Evolutionary conservation across 495 filamentous ascomycete genomes (phyloP).

Genomic region (Pyrenula aspistea): DNA sequence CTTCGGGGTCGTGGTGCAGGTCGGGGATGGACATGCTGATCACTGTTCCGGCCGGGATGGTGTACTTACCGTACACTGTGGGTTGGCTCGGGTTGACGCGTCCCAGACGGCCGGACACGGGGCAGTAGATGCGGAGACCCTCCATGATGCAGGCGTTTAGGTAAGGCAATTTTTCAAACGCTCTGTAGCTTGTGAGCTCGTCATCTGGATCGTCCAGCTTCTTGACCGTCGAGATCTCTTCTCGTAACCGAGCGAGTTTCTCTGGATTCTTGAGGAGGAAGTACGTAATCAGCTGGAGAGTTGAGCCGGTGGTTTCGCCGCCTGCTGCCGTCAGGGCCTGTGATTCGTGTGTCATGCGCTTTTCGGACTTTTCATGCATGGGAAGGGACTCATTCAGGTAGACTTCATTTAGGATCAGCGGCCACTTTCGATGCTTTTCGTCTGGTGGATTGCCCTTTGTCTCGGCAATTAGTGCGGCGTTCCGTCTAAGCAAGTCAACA

Average conservation of each 20-base stretch:
- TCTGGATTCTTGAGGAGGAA: neutral
- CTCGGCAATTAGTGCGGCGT: neutral
- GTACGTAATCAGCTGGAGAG: neutral
- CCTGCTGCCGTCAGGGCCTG: neutral
- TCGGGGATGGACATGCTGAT: slow-evolving; percentile 26
- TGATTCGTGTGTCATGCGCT: neutral
- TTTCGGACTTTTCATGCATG: neutral
- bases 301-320: neutral
- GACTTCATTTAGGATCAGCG: neutral
- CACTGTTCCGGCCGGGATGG: slow-evolving; percentile 22
- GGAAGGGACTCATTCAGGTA: neutral
- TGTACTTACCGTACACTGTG: neutral
- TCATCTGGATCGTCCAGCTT: neutral
- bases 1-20: slow-evolving; percentile 23
- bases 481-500: neutral
- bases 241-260: neutral
- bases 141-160: slow-evolving; percentile 39
- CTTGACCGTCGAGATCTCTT: neutral
- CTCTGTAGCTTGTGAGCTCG: slow-evolving; percentile 16
- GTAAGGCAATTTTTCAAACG: slow-evolving; percentile 28
- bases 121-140: slow-evolving; percentile 27
- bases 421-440: neutral
- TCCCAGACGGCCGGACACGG: neutral
- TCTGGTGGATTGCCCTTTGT: neutral
- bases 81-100: slow-evolving; percentile 7